These are phyloP conservation scores for Chaetomiaceae sp. DNA, from an alignment of 2,329 filamentous ascomycete species.

Conservation along the genomic window DNA sequence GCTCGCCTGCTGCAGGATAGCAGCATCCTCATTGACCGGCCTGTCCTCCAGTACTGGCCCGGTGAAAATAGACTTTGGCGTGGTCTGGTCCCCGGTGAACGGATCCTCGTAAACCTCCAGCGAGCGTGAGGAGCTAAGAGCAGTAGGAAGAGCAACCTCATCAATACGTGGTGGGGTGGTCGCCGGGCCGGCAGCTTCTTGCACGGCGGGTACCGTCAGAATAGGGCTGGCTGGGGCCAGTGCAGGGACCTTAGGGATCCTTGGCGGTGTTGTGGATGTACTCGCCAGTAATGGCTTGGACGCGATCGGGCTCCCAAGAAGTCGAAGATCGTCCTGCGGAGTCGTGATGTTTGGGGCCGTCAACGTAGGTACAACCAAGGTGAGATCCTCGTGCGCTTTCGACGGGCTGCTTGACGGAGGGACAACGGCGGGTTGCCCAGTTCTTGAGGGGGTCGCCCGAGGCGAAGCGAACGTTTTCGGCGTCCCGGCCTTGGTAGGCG, in stretches of 20 bases:
- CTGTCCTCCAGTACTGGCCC: constrained; percentile 53
- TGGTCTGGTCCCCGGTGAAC: constrained; percentile 43
- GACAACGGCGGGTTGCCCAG: constrained; percentile 14
- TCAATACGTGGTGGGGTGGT: neutral
- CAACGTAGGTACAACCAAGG: constrained; percentile 45
- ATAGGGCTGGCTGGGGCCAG: neutral
- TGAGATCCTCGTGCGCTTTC: constrained; percentile 47
- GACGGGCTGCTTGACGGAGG: constrained; percentile 36
- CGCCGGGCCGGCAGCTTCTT: neutral
- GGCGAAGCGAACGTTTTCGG: constrained; percentile 35
- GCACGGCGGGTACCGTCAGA: neutral
- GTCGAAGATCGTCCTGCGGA: constrained; percentile 6
- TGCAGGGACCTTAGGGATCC: neutral
- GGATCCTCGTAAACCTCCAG: constrained; percentile 60
- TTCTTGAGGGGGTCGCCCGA: constrained; percentile 32
- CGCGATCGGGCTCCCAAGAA: constrained; percentile 5
- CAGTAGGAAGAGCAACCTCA: neutral
- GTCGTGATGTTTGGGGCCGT: constrained; percentile 24
- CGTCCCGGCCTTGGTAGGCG: constrained; percentile 36
- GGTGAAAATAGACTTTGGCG: constrained; percentile 40
- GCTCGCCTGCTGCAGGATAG: constrained; percentile 26
- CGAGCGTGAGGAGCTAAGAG: constrained; percentile 23
- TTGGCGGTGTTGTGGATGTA: constrained; percentile 26
- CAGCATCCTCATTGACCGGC: constrained; percentile 52
- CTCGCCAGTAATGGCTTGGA: constrained; percentile 5